phyloP scores from a whole-genome alignment of 2,329 filamentous ascomycete species.

The Fusarium acutatum region DNA sequence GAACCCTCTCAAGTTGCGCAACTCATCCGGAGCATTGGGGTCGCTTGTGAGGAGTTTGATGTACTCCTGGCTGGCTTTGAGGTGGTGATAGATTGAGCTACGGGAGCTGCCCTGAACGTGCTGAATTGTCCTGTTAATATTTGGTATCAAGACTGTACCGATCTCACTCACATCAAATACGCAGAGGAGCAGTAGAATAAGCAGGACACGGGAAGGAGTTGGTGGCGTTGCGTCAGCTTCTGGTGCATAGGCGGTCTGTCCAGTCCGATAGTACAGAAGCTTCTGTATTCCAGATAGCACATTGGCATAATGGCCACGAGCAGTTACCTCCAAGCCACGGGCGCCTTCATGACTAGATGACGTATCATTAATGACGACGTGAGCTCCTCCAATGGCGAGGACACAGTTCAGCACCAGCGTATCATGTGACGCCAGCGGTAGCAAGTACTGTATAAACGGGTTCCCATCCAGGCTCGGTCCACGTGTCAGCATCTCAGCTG shows the following conservation, averaged over 20 bases:
- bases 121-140: not conserved
- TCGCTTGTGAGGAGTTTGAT: not conserved
- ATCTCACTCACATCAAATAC: not conserved
- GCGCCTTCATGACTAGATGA: not conserved
- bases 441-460: slow-evolving; percentile 4
- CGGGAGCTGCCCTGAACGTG: not conserved
- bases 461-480: not conserved
- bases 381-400: slow-evolving; percentile 1
- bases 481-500: slow-evolving; percentile 1
- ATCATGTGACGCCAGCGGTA: slow-evolving; percentile 1
- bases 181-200: not conserved
- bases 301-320: not conserved
- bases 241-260: not conserved
- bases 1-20: not conserved
- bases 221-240: not conserved
- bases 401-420: not conserved
- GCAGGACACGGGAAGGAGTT: not conserved
- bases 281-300: not conserved
- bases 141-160: rapidly evolving
- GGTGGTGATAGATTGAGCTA: not conserved
- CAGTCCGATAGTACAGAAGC: not conserved
- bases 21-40: not conserved
- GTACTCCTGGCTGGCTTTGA: not conserved
- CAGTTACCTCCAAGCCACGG: not conserved
- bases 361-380: not conserved